Percentiles rank a stretch among this genome's conserved stretches.
Conservation (phyloP, 2,329 filamentous ascomycete genomes). For the Aspergillus uvarum region DNA sequence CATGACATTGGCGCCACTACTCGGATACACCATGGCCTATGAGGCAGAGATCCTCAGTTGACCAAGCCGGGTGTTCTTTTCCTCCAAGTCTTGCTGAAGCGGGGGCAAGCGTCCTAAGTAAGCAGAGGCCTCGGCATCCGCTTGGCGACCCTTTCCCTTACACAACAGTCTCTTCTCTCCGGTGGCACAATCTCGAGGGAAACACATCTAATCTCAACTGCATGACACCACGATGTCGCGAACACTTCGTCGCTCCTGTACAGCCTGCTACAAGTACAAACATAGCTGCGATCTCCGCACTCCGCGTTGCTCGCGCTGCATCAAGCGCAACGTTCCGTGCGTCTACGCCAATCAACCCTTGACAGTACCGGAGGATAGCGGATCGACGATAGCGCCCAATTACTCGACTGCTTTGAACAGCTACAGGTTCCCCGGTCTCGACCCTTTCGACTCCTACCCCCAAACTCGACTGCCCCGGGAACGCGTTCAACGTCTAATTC, state of each 20-base stretch:
- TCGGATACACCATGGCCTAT: too few relatives aligned
- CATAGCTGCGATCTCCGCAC: constrained; percentile 56
- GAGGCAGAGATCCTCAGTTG: not conserved
- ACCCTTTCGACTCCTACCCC: constrained; percentile 60
- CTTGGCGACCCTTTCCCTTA: not conserved
- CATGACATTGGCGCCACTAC: too few relatives aligned
- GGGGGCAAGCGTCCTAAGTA: not conserved
- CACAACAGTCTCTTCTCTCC: not conserved
- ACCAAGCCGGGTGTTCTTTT: too few relatives aligned
- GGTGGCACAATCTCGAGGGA: not conserved
- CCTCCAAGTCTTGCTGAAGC: not conserved
- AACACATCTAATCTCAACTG: not conserved
- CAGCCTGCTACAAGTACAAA: constrained; percentile 57
- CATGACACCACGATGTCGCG: constrained; percentile 47
- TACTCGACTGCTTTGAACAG: constrained; percentile 17
- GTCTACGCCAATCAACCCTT: constrained; percentile 57
- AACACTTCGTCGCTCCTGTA: constrained; percentile 59
- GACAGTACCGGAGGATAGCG: constrained; percentile 24
- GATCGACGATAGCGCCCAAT: constrained; percentile 6
- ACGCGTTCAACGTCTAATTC: constrained; percentile 57
- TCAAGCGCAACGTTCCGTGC: constrained; percentile 50
- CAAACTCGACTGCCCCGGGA: constrained; percentile 52
- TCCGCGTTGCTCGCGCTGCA: constrained; percentile 57
- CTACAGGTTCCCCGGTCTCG: constrained; percentile 43
- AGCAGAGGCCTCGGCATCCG: not conserved